These are phyloP conservation scores for Moesziomyces sp. DNA, from an alignment of 1,284 basidiomycete species.

Conservation along the genomic window DNA sequence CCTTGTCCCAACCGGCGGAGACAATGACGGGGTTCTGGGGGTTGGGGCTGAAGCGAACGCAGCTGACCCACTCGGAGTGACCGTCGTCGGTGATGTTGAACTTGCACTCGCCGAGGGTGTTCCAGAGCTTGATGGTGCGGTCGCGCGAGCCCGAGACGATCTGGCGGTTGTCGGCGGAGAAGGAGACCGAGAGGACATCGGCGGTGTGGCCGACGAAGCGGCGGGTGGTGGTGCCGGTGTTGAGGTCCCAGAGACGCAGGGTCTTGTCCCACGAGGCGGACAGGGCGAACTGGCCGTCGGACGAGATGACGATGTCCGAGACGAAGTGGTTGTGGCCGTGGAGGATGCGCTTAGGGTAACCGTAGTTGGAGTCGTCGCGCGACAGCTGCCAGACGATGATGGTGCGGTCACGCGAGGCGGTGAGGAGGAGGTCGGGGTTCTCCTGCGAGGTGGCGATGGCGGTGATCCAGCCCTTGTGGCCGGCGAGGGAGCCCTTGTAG, in stretches of 20 bases:
- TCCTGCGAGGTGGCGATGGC: conserved; percentile 96
- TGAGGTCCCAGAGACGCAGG: conserved; percentile 88
- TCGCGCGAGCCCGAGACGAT: conserved; percentile 99
- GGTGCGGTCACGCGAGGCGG: conserved; percentile 98
- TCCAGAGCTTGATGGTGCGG: conserved; percentile 98
- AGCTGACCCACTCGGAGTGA: conserved; percentile 84
- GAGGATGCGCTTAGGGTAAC: conserved; percentile 83
- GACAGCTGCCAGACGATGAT: conserved; percentile 99
- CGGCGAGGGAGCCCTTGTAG: conserved; percentile 76
- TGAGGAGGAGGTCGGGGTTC: conserved; percentile 96
- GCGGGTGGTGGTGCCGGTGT: conserved; percentile 67
- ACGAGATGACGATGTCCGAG: conserved; percentile 88
- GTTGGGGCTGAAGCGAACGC: conserved; percentile 99
- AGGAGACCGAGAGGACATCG: conserved; percentile 83
- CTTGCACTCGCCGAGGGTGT: conserved; percentile 99
- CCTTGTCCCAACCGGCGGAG: conserved; percentile 99
- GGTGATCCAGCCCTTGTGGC: conserved; percentile 92
- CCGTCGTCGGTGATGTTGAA: conserved; percentile 99
- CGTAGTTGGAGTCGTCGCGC: conserved; percentile 78
- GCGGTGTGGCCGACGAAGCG: conserved; percentile 98
- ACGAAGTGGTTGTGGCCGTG: conserved; percentile 99
- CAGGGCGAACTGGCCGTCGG: conserved; percentile 98
- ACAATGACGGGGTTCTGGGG: conserved; percentile 98
- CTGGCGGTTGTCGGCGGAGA: conserved; percentile 72
- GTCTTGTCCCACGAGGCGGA: conserved; percentile 99